Evolutionary conservation across 2,329 filamentous ascomycete genomes (phyloP), one percentile per base, ranked within the genome.

Genomic region (Phyllosticta citriasiana): DNA sequence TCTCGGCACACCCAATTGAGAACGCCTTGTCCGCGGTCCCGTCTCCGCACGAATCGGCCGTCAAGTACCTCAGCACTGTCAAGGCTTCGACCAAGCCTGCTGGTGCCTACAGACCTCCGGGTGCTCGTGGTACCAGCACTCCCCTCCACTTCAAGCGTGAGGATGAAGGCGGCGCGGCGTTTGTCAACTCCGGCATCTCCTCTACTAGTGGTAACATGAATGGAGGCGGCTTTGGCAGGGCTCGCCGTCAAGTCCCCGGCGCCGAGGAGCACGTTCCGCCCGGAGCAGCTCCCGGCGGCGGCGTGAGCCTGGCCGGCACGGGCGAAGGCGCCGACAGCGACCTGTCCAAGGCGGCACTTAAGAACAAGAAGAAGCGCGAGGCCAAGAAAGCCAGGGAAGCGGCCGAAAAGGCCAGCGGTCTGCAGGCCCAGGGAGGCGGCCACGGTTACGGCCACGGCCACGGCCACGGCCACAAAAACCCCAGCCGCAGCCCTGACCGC

Each of bases 351-450:
- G 85, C 88, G 59, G 91, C 89, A 12, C 79, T 90, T 68, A 97
- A 97, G 83, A 97, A 97, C 78, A 97, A 97, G 84, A 97, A 97
- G 84, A 97, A 97, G 84, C 85, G 94, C 54, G 87, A 89, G 67
- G 89, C 89, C 66, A 97, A 95, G 82, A 97, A 97, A 78, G 84
- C 84, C 57, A 94, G 92, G 72, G 91, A 94, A 55, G 83, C 80
- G 5, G 89, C 90, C 19, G 84, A 83, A 57, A 74, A 72, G 64
- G 70, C 71, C 7, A 70, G 69, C 19, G 67, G 68, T 33, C 65
- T 75, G 16, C 67, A 65, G 47, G 58, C 61, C 3, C 40, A 47
- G 52, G 69, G 70, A 30, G 72, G 73, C 24, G 69, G 68, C 2
- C 66, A 22, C 19, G 19, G 19, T 22, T 22, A 22, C 2, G 19